Evolutionary conservation across 2,329 filamentous ascomycete species (phyloP).

Genomic region (Monosporascus sp.): DNA sequence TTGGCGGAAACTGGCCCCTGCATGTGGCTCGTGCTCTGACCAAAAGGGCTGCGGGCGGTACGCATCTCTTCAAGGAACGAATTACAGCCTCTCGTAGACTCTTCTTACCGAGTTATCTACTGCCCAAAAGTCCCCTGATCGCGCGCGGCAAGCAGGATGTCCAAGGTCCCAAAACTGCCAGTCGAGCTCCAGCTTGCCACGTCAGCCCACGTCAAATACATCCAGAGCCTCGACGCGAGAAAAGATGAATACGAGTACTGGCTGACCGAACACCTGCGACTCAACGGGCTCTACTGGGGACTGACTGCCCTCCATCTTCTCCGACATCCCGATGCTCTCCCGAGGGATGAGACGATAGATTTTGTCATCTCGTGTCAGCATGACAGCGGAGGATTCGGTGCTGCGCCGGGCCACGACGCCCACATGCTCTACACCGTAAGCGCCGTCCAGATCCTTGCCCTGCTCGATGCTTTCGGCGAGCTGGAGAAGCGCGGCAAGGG

Average conservation of each 20-base stretch:
- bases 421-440: slow-evolving; percentile 97
- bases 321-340: slow-evolving; percentile 72
- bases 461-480: slow-evolving; percentile 77
- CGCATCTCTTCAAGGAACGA: too few species aligned
- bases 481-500: slow-evolving; percentile 68
- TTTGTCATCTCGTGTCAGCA: slow-evolving; percentile 96
- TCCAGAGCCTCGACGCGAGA: slow-evolving; percentile 85
- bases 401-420: slow-evolving; percentile 88
- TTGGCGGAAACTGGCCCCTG: too few species aligned
- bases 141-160: slow-evolving; percentile 21
- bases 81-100: too few species aligned
- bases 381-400: slow-evolving; percentile 84
- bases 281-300: slow-evolving; percentile 97
- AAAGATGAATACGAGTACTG: slow-evolving; percentile 97
- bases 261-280: slow-evolving; percentile 91
- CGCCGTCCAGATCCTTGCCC: slow-evolving; percentile 87
- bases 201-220: slow-evolving; percentile 77
- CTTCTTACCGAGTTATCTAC: too few species aligned
- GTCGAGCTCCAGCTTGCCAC: slow-evolving; percentile 43
- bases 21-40: too few species aligned
- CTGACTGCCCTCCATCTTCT: slow-evolving; percentile 84
- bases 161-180: slow-evolving; percentile 29
- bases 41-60: too few species aligned
- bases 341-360: slow-evolving; percentile 74
- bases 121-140: neutral